These are phyloP conservation scores for Pseudocercospora ulei DNA, from an alignment of 2,329 filamentous ascomycete genomes.

Conservation along the genomic window DNA sequence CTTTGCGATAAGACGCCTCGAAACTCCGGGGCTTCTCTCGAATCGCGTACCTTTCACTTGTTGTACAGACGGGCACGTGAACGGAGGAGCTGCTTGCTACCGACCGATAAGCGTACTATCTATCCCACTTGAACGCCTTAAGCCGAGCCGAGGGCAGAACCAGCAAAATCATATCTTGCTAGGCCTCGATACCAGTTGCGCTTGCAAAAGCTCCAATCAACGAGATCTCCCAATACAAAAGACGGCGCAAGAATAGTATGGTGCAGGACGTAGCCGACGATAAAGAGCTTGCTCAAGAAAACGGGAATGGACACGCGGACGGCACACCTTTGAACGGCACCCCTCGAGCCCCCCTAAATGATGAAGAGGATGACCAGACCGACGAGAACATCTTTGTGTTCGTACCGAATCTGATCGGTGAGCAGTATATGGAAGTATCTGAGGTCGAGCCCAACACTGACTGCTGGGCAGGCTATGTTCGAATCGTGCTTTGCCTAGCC, in stretches of 20 bases:
- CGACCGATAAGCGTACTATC: constrained; percentile 5
- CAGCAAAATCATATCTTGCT: too few relatives aligned
- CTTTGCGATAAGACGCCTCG: constrained; percentile 4
- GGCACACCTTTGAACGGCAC: constrained; percentile 22
- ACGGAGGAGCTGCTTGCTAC: background rate
- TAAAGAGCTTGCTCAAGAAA: constrained; percentile 16
- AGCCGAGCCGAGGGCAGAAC: too few relatives aligned
- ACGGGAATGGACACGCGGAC: constrained; percentile 18
- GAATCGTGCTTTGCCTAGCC: constrained; percentile 57
- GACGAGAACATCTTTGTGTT: constrained; percentile 49
- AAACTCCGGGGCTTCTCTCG: constrained; percentile 3
- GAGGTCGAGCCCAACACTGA: constrained; percentile 3
- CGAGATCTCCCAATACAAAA: too few relatives aligned
- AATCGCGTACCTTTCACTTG: constrained; percentile 5
- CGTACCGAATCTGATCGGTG: constrained; percentile 46
- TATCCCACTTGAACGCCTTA: too few relatives aligned
- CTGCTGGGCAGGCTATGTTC: constrained; percentile 39
- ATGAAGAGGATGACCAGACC: constrained; percentile 20
- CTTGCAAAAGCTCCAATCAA: background rate
- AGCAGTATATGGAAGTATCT: constrained; percentile 9
- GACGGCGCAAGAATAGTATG: too few relatives aligned
- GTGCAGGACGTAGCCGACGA: constrained; percentile 24
- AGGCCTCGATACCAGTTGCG: background rate
- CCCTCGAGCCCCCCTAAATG: constrained; percentile 14
- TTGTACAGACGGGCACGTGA: constrained; percentile 8